Conservation (phyloP, 1,284 basidiomycete genomes). For the Austroboletus rostrupii region DNA sequence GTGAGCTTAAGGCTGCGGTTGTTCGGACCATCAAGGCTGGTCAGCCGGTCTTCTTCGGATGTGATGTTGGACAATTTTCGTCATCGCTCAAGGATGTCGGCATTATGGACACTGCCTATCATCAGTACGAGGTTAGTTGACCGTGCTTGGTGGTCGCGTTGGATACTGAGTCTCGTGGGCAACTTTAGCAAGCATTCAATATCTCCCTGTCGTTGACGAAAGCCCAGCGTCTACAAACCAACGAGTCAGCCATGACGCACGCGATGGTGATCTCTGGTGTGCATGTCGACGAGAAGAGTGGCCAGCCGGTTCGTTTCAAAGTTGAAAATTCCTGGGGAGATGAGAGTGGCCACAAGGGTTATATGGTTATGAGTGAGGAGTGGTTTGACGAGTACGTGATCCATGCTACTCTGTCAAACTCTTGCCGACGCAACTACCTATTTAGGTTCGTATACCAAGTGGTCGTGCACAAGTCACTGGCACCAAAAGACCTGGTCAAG, state of each 20-base stretch:
- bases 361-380: constrained; percentile 85
- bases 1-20: constrained; percentile 77
- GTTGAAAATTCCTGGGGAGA: constrained; percentile 96
- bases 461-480: constrained; percentile 77
- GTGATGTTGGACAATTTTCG: constrained; percentile 82
- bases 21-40: constrained; percentile 87
- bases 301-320: constrained; percentile 82
- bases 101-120: constrained; percentile 84
- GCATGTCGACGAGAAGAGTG: constrained; percentile 71
- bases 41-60: constrained; percentile 92
- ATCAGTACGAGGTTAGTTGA: constrained; percentile 68
- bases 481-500: constrained; percentile 74
- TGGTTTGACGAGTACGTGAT: constrained; percentile 87
- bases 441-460: constrained; percentile 81
- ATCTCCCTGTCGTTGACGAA: constrained; percentile 68
- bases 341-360: constrained; percentile 80
- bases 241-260: constrained; percentile 88
- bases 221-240: constrained; percentile 77
- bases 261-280: constrained; percentile 93
- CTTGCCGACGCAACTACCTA: constrained; percentile 5
- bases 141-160: neutral
- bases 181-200: constrained; percentile 49
- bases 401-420: neutral
- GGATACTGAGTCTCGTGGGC: constrained; percentile 1
- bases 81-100: constrained; percentile 66